A percentile compares a stretch with the other conserved stretches of the same genome.
Evolutionary conservation across 2,329 filamentous ascomycete genomes (phyloP).

Genomic region (Thielaviopsis ethacetica): DNA sequence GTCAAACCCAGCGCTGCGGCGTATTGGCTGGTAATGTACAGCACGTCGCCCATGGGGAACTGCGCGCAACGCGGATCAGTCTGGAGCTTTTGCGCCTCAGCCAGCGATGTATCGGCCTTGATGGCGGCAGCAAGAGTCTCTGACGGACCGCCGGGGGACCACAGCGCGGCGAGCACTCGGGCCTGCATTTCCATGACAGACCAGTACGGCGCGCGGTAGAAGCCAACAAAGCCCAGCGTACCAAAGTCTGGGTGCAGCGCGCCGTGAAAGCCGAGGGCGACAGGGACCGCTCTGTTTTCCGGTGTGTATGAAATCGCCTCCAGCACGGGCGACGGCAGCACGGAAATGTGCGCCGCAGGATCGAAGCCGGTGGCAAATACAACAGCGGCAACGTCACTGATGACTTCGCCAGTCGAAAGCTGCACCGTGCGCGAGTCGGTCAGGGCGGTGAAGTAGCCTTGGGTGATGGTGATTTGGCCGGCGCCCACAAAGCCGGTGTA

Average conservation of each 20-base stretch:
- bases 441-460: conserved; percentile 27
- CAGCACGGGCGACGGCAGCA: conserved; percentile 41
- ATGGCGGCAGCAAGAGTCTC: conserved; percentile 13
- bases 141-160: conserved; percentile 24
- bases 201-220: conserved; percentile 76
- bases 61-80: conserved; percentile 39
- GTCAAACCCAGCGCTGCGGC: conserved; percentile 38
- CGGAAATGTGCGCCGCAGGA: conserved; percentile 45
- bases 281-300: conserved; percentile 36
- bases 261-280: conserved; percentile 52
- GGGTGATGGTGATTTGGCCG: conserved; percentile 36
- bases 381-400: conserved; percentile 47
- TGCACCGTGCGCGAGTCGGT: conserved; percentile 22
- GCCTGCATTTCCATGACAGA: conserved; percentile 79
- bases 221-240: conserved; percentile 61
- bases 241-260: conserved; percentile 44
- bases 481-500: conserved; percentile 61
- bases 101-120: conserved; percentile 26
- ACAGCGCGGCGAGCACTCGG: conserved; percentile 45
- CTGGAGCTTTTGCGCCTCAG: conserved; percentile 34
- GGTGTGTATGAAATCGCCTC: conserved; percentile 40
- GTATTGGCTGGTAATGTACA: conserved; percentile 59
- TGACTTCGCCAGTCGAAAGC: conserved; percentile 17
- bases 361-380: conserved; percentile 65
- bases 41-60: conserved; percentile 73